These are phyloP conservation scores for Auricularia heimuer DNA, from an alignment of 768 basidiomycete genomes.

Conservation along the genomic window DNA sequence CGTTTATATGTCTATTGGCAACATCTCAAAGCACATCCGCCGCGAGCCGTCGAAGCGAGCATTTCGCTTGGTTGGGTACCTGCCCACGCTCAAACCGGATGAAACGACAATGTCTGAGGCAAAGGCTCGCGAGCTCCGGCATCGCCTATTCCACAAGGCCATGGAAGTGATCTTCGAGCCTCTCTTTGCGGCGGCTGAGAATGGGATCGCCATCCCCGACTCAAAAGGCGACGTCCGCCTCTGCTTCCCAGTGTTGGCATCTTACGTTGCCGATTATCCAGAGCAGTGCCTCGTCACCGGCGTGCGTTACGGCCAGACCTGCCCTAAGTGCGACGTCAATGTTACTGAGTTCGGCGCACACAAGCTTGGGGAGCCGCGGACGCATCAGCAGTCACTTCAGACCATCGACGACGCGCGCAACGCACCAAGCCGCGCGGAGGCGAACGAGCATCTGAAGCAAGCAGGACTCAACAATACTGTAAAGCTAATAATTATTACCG, in stretches of 20 bases:
- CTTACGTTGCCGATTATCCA: constrained; percentile 32
- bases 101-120: constrained; percentile 39
- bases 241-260: background rate
- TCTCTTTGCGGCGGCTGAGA: constrained; percentile 19
- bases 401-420: background rate
- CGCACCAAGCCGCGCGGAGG: background rate
- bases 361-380: background rate
- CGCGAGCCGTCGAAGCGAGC: constrained; percentile 27
- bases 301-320: constrained; percentile 16
- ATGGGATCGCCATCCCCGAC: constrained; percentile 24
- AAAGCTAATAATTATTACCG: no score
- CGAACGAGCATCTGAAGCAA: background rate
- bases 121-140: constrained; percentile 12
- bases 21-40: constrained; percentile 30
- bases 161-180: constrained; percentile 26
- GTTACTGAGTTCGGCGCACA: constrained; percentile 8
- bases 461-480: constrained; percentile 2
- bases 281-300: constrained; percentile 31
- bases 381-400: background rate
- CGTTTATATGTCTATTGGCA: constrained; percentile 34
- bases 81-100: constrained; percentile 26
- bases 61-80: constrained; percentile 28
- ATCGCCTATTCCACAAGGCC: constrained; percentile 27
- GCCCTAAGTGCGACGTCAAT: constrained; percentile 13
- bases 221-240: constrained; percentile 32